phyloP scores from a whole-genome alignment of 2,329 filamentous ascomycete genomes.

The Aplosporella prunicola region DNA sequence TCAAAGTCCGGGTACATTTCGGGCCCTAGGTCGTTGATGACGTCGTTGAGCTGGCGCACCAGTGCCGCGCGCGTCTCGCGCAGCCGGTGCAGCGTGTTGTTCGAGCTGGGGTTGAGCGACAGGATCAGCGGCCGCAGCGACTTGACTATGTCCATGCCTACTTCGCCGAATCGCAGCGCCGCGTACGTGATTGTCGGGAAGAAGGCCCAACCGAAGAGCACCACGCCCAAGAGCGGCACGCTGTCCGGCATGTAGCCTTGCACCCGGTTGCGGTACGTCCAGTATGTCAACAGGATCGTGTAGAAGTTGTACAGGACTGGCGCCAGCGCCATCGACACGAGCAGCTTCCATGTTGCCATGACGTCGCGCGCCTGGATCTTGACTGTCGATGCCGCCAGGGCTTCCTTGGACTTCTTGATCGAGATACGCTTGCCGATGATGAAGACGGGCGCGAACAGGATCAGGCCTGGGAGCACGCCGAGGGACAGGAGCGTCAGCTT shows the following conservation, averaged over 20 bases:
- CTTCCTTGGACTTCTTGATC: slow-evolving; percentile 29
- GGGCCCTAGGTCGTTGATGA: slow-evolving; percentile 91
- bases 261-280: slow-evolving; percentile 52
- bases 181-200: slow-evolving; percentile 88
- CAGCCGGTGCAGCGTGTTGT: slow-evolving; percentile 73
- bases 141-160: slow-evolving; percentile 98
- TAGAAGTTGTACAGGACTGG: slow-evolving; percentile 26
- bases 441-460: slow-evolving; percentile 60
- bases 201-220: slow-evolving; percentile 64
- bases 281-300: slow-evolving; percentile 22
- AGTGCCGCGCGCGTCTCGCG: slow-evolving; percentile 63
- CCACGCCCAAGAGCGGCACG: slow-evolving; percentile 69
- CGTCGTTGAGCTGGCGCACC: slow-evolving; percentile 71
- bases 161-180: slow-evolving; percentile 86
- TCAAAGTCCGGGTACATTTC: slow-evolving; percentile 89
- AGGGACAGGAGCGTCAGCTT: slow-evolving; percentile 71
- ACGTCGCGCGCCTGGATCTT: slow-evolving; percentile 32
- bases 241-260: slow-evolving; percentile 73
- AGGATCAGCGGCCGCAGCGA: slow-evolving; percentile 80
- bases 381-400: slow-evolving; percentile 31
- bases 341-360: slow-evolving; percentile 33
- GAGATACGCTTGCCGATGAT: slow-evolving; percentile 28
- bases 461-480: slow-evolving; percentile 73
- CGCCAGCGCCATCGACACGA: slow-evolving; percentile 30
- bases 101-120: slow-evolving; percentile 73